Base-by-base conservation (phyloP, 1,284 basidiomycete genomes). In the Tetrapyrgos nigripes region DNA sequence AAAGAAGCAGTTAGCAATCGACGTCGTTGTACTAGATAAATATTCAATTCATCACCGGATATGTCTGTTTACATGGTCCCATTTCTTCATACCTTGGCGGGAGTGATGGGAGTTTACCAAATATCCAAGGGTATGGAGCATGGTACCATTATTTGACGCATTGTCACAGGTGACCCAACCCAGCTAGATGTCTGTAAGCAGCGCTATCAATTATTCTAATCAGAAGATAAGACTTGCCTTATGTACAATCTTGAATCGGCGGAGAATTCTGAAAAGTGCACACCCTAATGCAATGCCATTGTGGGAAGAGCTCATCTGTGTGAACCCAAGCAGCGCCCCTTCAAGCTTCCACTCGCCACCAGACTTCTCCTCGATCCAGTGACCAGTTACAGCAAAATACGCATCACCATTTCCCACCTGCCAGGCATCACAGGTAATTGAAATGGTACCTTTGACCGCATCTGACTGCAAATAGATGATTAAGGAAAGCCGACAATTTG, bases 391-490 rank as follows among this genome's bases (percentile, higher is more conserved):
- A 24, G 50, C 50, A 44, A 58, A 53, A 27, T 59, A 59, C 5
- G 37, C 21, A 35, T 59, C 57, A 4, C 31, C 28, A 21, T 58
- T 70, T 4, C 33, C 49, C 6, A 70, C 71, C 49, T 64, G 64
- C 64, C 67, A 72, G 8, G 62, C 66, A 53, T 72, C 62, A 62
- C 72, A 75, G 0, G 69, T 77, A 1, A 73, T 40, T 50, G 63
- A 72, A n/a, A 78, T 60, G 1, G 62, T 26, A 3, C 70, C 71
- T 9, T 23, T 50, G 1, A 70, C 68, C 27, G 21, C 59, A 14
- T 49, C 47, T 47, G 65, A 63, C 67, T 71, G 46, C 49, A 40
- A 54, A 27, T 35, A 26, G 28, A 24, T 26, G 33, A 31, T 23
- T 40, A 26, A 17, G 4, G 33, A 21, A 35, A 11, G 5, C 26